A percentile compares a stretch with the other conserved stretches of the same genome.
phyloP scores from a whole-genome alignment of 2,329 filamentous ascomycete species.

The Spiromastix sp. region DNA sequence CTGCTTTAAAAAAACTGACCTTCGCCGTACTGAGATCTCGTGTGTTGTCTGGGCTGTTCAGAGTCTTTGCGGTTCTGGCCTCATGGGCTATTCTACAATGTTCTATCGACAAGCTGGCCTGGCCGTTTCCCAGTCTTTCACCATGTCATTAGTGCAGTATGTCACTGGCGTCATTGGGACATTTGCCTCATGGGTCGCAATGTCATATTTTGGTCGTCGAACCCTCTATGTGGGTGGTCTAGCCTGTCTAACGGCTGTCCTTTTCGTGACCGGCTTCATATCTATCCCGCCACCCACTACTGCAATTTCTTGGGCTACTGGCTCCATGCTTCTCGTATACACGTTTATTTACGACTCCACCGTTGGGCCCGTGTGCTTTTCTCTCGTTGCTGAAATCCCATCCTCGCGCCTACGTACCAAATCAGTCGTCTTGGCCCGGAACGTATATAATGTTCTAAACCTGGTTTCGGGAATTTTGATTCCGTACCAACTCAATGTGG shows the following conservation, averaged over 20 bases:
- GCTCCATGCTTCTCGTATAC: conserved; percentile 42
- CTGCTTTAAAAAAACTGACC: conserved; percentile 22
- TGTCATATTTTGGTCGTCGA: conserved; percentile 28
- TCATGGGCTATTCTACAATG: conserved; percentile 23
- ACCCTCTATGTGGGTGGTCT: conserved; percentile 28
- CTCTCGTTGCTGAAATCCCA: conserved; percentile 43
- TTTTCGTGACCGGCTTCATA: conserved; percentile 21
- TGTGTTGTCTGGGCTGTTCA: conserved; percentile 27
- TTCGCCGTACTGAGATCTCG: conserved; percentile 32
- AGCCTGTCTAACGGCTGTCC: conserved; percentile 16
- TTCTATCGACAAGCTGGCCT: conserved; percentile 32
- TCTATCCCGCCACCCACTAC: conserved; percentile 4
- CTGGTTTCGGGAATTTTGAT: conserved; percentile 36
- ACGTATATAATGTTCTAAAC: conserved; percentile 40
- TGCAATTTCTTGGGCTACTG: conserved; percentile 21
- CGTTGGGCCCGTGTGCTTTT: conserved; percentile 45
- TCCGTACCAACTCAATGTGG: conserved; percentile 23
- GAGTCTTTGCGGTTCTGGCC: conserved; percentile 18
- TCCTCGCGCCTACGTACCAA: conserved; percentile 46
- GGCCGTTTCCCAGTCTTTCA: conserved; percentile 32
- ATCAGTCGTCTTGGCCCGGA: conserved; percentile 44
- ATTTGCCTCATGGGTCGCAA: conserved; percentile 39
- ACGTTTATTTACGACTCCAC: conserved; percentile 47
- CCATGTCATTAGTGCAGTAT: conserved; percentile 47
- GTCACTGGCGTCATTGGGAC: conserved; percentile 49